A percentile compares a stretch with the other conserved stretches of the same genome.
These are phyloP conservation scores for Mucor irregularis DNA, from an alignment of 371 early-diverging fungal species.

Conservation along the genomic window DNA sequence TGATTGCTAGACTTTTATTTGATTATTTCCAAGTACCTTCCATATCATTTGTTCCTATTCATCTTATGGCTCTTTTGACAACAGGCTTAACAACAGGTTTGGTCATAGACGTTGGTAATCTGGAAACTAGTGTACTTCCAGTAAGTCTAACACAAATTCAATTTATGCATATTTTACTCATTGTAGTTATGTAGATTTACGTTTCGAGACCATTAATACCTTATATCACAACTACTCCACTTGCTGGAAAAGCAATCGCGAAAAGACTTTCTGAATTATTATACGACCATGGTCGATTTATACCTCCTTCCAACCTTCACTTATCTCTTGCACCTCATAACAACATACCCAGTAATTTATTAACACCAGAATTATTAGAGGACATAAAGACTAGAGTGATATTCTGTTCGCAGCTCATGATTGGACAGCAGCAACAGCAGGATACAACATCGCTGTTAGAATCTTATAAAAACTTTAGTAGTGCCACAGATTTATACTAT, in stretches of 20 bases:
- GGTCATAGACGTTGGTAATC: slow-evolving; percentile 82
- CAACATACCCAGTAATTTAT: slow-evolving; percentile 37
- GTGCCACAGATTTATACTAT: slow-evolving; percentile 59
- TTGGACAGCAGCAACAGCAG: slow-evolving; percentile 35
- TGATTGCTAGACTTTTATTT: slow-evolving; percentile 74
- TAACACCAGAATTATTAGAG: slow-evolving; percentile 62
- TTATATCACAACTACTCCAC: slow-evolving; percentile 66
- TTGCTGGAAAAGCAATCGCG: slow-evolving; percentile 72
- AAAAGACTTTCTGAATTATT: slow-evolving; percentile 62
- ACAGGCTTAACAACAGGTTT: slow-evolving; percentile 80
- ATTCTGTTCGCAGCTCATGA: slow-evolving; percentile 66
- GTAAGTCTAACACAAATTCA: slow-evolving; percentile 46
- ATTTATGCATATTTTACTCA: not conserved
- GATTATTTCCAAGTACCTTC: slow-evolving; percentile 82
- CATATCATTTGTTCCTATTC: slow-evolving; percentile 78
- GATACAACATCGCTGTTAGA: slow-evolving; percentile 22
- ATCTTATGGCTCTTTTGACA: slow-evolving; percentile 76
- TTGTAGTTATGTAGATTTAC: slow-evolving; percentile 59
- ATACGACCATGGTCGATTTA: slow-evolving; percentile 50
- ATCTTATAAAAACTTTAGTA: slow-evolving; percentile 59
- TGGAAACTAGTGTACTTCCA: slow-evolving; percentile 78
- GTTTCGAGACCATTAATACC: slow-evolving; percentile 75
- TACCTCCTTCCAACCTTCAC: slow-evolving; percentile 47
- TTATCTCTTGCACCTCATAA: slow-evolving; percentile 45
- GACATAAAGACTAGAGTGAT: slow-evolving; percentile 72